phyloP scores from a whole-genome alignment of 768 basidiomycete genomes.

The Tremella mesenterica region DNA sequence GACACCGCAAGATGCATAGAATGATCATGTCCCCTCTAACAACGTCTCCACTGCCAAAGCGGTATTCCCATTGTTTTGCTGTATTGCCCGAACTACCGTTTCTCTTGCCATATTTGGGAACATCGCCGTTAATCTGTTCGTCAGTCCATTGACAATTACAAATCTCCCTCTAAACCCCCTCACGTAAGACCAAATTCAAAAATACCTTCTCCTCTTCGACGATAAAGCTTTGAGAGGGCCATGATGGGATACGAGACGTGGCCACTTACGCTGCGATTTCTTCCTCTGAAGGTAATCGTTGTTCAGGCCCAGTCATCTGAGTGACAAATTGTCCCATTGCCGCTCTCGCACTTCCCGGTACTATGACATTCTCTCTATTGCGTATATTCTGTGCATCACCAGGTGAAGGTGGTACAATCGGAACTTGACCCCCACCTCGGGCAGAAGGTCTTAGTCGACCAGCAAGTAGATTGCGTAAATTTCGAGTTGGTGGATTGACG shows the following conservation, averaged over 20 bases:
- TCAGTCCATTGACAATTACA: too few species aligned
- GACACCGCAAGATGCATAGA: too few species aligned
- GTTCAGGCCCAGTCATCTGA: slow-evolving; percentile 61
- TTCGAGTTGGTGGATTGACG: background rate
- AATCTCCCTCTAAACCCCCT: too few species aligned
- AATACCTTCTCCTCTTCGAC: too few species aligned
- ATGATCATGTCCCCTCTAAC: slow-evolving; percentile 49
- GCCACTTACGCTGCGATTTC: slow-evolving; percentile 58
- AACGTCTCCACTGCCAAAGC: slow-evolving; percentile 76
- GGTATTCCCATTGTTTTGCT: slow-evolving; percentile 60
- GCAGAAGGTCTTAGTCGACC: too few species aligned
- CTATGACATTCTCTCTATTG: background rate
- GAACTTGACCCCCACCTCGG: too few species aligned
- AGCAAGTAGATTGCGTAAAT: background rate
- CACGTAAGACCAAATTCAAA: too few species aligned
- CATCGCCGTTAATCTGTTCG: slow-evolving; percentile 57
- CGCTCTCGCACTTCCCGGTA: slow-evolving; percentile 15
- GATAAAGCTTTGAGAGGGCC: too few species aligned
- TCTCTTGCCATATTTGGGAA: slow-evolving; percentile 73
- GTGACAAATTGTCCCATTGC: slow-evolving; percentile 44
- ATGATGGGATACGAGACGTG: too few species aligned
- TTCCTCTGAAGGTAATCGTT: slow-evolving; percentile 61
- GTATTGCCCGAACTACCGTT: slow-evolving; percentile 64
- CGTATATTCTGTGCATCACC: background rate
- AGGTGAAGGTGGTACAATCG: too few species aligned